A percentile compares a stretch with the other conserved stretches of the same genome.
phyloP scores from a whole-genome alignment of 768 basidiomycete genomes.

The Boletus tylopilopsis region DNA sequence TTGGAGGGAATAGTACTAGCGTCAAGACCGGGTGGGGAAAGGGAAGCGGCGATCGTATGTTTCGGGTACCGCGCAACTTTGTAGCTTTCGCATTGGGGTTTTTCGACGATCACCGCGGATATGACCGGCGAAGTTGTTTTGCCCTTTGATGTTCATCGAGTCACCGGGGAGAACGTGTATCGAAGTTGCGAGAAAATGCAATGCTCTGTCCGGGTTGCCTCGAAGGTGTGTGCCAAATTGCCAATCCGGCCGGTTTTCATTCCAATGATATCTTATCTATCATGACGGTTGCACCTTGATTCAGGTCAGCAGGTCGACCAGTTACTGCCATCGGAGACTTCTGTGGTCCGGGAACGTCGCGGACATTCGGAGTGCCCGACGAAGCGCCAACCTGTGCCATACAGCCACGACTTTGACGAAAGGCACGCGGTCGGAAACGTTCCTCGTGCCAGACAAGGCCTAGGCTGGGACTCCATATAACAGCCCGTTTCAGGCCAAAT shows the following conservation, averaged over 20 bases:
- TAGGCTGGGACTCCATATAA: too few relatives aligned
- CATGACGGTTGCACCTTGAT: neutral
- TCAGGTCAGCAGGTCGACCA: neutral
- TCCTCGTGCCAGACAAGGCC: too few relatives aligned
- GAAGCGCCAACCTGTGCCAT: too few relatives aligned
- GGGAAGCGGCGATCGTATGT: neutral
- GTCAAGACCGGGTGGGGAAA: neutral
- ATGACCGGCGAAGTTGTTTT: neutral
- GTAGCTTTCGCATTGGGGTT: conserved; percentile 5
- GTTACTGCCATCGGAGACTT: too few relatives aligned
- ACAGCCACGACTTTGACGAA: too few relatives aligned
- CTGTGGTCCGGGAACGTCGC: too few relatives aligned
- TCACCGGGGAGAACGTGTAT: too few relatives aligned
- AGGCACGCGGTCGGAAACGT: too few relatives aligned
- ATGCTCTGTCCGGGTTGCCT: neutral
- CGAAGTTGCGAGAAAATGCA: neutral
- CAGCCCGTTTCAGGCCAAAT: too few relatives aligned
- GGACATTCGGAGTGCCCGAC: too few relatives aligned
- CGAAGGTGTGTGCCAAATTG: neutral
- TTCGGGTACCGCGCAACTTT: conserved; percentile 1
- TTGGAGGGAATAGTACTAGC: neutral
- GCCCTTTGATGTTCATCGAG: neutral
- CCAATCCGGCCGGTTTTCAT: neutral
- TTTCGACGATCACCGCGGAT: conserved; percentile 12
- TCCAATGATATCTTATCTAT: neutral